Evolutionary conservation across 148 eudicot genomes (phyloP).

Genomic region (Vaccinium darrowii): DNA sequence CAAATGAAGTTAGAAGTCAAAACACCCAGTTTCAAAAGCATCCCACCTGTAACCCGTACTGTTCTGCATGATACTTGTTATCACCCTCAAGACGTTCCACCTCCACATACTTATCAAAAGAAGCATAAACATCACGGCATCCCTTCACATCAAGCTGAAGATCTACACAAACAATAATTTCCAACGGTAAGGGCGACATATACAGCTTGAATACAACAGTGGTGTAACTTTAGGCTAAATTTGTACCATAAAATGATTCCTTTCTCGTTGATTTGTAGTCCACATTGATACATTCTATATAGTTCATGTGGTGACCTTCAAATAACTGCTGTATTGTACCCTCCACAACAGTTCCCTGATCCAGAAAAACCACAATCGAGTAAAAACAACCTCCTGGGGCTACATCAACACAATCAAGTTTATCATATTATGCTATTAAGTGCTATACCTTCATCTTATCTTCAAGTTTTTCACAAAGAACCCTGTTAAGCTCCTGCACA

Average conservation of each 20-base stretch:
- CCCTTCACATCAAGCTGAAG: slow-evolving; percentile 99
- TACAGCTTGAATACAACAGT: neutral
- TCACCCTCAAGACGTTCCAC: slow-evolving; percentile 96
- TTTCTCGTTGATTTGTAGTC: slow-evolving; percentile 91
- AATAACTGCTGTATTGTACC: slow-evolving; percentile 93
- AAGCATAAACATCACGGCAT: slow-evolving; percentile 89
- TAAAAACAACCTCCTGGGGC: neutral
- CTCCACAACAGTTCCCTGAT: slow-evolving; percentile 97
- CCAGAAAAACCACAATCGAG: slow-evolving; percentile 23
- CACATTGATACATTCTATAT: slow-evolving; percentile 94
- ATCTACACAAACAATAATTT: slow-evolving; percentile 41
- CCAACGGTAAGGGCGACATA: neutral
- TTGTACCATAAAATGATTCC: slow-evolving; percentile 90
- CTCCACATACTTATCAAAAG: slow-evolving; percentile 98
- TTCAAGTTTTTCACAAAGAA: slow-evolving; percentile 91
- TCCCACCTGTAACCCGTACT: slow-evolving; percentile 80
- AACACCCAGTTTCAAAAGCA: neutral
- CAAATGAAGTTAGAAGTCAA: neutral
- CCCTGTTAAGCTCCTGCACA: slow-evolving; percentile 95
- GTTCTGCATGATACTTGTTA: slow-evolving; percentile 92
- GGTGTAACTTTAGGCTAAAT: neutral
- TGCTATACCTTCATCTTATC: slow-evolving; percentile 90
- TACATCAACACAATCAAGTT: neutral
- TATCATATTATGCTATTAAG: neutral
- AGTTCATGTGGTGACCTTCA: slow-evolving; percentile 98